Percentiles rank a stretch among this genome's conserved stretches.
These are phyloP conservation scores for Taiwanofungus camphoratus DNA, from an alignment of 1,284 basidiomycete genomes.

Conservation along the genomic window DNA sequence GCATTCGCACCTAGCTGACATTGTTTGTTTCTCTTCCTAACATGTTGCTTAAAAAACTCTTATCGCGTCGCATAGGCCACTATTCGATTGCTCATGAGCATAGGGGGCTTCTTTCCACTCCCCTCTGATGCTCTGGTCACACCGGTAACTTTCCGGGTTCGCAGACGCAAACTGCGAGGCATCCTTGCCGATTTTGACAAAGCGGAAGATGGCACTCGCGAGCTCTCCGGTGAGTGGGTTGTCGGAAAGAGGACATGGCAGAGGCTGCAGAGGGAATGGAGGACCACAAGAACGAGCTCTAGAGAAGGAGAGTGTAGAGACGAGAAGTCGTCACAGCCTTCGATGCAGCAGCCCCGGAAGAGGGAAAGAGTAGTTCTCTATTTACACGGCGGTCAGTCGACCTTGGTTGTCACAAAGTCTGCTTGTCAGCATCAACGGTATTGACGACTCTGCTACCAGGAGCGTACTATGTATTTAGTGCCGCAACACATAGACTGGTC, in stretches of 20 bases:
- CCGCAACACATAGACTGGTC: conserved; percentile 89
- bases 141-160: conserved; percentile 89
- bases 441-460: conserved; percentile 35
- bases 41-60: conserved; percentile 7
- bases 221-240: conserved; percentile 95
- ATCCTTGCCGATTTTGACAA: conserved; percentile 74
- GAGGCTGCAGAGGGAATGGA: conserved; percentile 82
- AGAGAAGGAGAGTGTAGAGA: conserved; percentile 14
- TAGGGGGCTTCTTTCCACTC: conserved; percentile 80
- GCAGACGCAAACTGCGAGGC: conserved; percentile 66
- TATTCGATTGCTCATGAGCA: conserved; percentile 75
- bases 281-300: conserved; percentile 26
- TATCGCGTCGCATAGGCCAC: conserved; percentile 40
- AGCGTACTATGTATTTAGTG: conserved; percentile 91
- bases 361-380: conserved; percentile 88
- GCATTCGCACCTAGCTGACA: conserved; percentile 83
- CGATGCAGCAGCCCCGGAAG: conserved; percentile 26
- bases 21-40: conserved; percentile 43
- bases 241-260: conserved; percentile 91
- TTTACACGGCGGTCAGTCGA: conserved; percentile 78
- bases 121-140: conserved; percentile 94
- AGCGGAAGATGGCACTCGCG: conserved; percentile 67
- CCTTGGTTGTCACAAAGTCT: neutral
- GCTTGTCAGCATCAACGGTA: neutral
- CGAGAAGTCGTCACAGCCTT: conserved; percentile 6